Base-by-base conservation (phyloP, 495 filamentous ascomycete genomes). In the Penicillium argentinense region DNA sequence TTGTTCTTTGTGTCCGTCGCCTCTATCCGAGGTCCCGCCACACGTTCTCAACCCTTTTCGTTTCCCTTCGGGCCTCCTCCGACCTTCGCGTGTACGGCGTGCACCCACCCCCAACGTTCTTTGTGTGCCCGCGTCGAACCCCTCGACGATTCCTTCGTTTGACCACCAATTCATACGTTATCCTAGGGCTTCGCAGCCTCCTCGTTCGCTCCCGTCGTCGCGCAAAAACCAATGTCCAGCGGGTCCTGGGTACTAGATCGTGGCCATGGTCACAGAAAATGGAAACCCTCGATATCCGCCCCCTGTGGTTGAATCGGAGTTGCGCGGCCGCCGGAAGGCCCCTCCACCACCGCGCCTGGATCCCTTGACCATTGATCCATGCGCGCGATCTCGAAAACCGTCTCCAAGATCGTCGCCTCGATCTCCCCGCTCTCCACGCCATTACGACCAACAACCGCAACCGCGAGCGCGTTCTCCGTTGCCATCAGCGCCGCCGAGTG, bases 221-320 rank as follows among this genome's bases (percentile, higher is more conserved):
- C 26, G 51, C 28, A 51, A 55, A 58, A 62, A 71, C 67, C 62
- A 75, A 75, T 75, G 72, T 73, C 66, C 67, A 71, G 59, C 68
- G 59, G 54, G 68, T 60, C 59, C 66, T 71, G 64, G 59, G 57
- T 66, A 47, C 57, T 55, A 58, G 41, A 42, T 62, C 60, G 72
- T 74, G 72, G 69, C 72, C 68, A 75, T 75, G 72, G 72, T 72
- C 72, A 75, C 70, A 66, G 67, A 63, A 66, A 66, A 68, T 71
- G 68, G 60, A 61, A 60, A 49, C 46, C 47, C 54, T 63, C 71
- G 62, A 54, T 67, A 64, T 59, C 60, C 61, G 54, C 61, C 61
- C 57, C 60, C 57, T 48, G 39, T 54, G 43, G 64, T 51, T 59
- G 59, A 63, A 39, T 59, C 64, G 42, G 65, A 67, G 48, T 51